Evolutionary conservation across 176 grass and related monocot species (phyloP).

Genomic region (Zizania latifolia): DNA sequence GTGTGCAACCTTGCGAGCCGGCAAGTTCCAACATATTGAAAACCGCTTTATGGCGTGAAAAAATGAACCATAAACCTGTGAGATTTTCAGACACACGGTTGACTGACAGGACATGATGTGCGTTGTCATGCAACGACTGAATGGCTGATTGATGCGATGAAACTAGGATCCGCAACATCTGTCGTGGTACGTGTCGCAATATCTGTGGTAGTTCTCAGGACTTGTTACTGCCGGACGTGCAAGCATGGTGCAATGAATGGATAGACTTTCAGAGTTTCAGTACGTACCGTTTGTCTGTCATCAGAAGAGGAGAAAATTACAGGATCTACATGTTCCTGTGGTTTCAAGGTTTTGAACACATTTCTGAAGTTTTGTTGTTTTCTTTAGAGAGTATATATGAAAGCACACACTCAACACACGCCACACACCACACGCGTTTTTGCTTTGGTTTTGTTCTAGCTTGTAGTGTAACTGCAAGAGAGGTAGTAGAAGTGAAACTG

Average conservation of each 20-base stretch:
- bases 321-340: too few species aligned
- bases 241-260: neutral
- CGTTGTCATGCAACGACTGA: neutral
- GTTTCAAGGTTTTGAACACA: too few species aligned
- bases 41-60: constrained; percentile 17
- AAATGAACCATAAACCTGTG: constrained; percentile 17
- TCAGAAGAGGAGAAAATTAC: neutral
- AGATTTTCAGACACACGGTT: constrained; percentile 3
- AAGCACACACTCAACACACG: too few species aligned
- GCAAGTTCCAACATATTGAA: constrained; percentile 13
- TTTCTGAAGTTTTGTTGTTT: too few species aligned
- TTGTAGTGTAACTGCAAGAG: too few species aligned
- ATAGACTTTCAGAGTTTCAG: neutral
- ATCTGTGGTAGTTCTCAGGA: neutral
- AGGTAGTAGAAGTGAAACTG: too few species aligned
- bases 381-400: too few species aligned
- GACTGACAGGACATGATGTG: neutral
- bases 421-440: too few species aligned
- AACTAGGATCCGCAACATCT: constrained; percentile 25
- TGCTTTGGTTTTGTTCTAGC: too few species aligned
- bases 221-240: neutral
- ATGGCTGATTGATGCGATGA: constrained; percentile 14
- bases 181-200: constrained; percentile 14
- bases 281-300: neutral
- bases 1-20: constrained; percentile 10